Evolutionary conservation across 2,329 filamentous ascomycete genomes (phyloP).

Genomic region (Aspergillus ruber): DNA sequence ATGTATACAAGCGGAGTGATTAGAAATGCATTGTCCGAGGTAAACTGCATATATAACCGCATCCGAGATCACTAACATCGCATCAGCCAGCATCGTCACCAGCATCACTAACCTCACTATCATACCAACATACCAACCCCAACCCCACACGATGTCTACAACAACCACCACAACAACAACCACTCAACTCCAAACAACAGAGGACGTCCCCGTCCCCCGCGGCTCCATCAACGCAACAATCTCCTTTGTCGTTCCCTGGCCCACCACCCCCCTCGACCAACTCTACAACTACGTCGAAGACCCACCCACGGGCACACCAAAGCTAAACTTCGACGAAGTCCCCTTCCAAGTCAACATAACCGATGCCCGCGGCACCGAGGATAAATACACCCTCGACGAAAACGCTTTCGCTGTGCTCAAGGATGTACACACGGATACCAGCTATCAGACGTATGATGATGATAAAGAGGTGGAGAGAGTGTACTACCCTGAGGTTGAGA

Average conservation of each 20-base stretch:
- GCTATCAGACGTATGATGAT: slow-evolving; percentile 53
- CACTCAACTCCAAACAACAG: not conserved
- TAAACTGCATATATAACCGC: not conserved
- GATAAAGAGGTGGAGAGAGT: slow-evolving; percentile 61
- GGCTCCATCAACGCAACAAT: slow-evolving; percentile 59
- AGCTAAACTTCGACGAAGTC: slow-evolving; percentile 57
- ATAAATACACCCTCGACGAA: slow-evolving; percentile 59
- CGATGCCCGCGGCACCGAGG: slow-evolving; percentile 68
- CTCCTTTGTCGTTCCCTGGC: slow-evolving; percentile 53
- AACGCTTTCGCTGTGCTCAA: slow-evolving; percentile 67
- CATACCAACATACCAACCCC: not conserved
- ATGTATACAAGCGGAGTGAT: not conserved
- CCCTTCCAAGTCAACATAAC: slow-evolving; percentile 52
- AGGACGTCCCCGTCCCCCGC: slow-evolving; percentile 37
- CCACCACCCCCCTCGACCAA: slow-evolving; percentile 48
- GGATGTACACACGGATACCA: slow-evolving; percentile 50
- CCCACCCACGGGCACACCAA: slow-evolving; percentile 54
- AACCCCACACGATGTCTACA: not conserved
- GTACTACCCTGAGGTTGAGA: slow-evolving; percentile 82
- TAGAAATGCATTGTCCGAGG: not conserved
- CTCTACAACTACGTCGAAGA: slow-evolving; percentile 64
- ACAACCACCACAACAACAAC: not conserved
- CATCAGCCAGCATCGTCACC: not conserved
- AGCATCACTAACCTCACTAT: not conserved
- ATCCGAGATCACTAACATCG: too few relatives aligned